Percentiles rank a stretch among this genome's conserved stretches.
Evolutionary conservation across 148 eudicot genomes (phyloP).

Genomic region (Persicaria tinctoria): DNA sequence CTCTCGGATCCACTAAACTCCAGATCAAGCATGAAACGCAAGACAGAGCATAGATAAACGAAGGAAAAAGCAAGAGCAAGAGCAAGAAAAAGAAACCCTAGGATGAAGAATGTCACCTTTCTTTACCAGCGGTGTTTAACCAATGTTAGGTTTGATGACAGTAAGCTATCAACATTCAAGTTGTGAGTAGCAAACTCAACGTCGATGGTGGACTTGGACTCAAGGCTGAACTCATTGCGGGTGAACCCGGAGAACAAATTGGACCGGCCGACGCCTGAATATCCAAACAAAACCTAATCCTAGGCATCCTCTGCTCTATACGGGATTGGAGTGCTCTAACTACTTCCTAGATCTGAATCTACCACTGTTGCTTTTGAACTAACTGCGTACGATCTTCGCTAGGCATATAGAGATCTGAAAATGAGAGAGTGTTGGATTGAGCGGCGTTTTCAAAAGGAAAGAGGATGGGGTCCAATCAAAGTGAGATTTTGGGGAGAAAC

Average conservation of each 20-base stretch:
- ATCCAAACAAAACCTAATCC: slow-evolving; percentile 34
- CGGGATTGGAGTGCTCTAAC: slow-evolving; percentile 13
- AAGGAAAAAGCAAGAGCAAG: not conserved
- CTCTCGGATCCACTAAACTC: too few species aligned
- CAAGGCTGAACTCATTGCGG: slow-evolving; percentile 32
- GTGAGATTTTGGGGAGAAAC: slow-evolving; percentile 1
- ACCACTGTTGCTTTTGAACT: not conserved
- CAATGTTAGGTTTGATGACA: slow-evolving; percentile 37
- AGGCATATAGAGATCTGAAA: not conserved
- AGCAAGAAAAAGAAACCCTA: slow-evolving; percentile 8
- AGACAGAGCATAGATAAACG: not conserved
- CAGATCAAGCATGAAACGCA: not conserved
- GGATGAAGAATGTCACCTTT: slow-evolving; percentile 20
- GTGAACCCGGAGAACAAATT: slow-evolving; percentile 34
- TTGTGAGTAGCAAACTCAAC: slow-evolving; percentile 37
- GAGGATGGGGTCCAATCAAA: not conserved
- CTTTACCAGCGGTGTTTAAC: slow-evolving; percentile 40
- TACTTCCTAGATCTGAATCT: not conserved
- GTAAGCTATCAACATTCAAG: slow-evolving; percentile 30
- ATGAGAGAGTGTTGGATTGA: slow-evolving; percentile 3
- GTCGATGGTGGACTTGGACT: slow-evolving; percentile 36
- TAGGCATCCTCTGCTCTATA: slow-evolving; percentile 38
- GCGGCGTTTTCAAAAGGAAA: slow-evolving; percentile 1
- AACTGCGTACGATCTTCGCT: not conserved
- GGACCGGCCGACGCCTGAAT: slow-evolving; percentile 36